Evolutionary conservation across 768 basidiomycete genomes (phyloP), one percentile per base, ranked within the genome.

Genomic region (Agaricus subrufescens): DNA sequence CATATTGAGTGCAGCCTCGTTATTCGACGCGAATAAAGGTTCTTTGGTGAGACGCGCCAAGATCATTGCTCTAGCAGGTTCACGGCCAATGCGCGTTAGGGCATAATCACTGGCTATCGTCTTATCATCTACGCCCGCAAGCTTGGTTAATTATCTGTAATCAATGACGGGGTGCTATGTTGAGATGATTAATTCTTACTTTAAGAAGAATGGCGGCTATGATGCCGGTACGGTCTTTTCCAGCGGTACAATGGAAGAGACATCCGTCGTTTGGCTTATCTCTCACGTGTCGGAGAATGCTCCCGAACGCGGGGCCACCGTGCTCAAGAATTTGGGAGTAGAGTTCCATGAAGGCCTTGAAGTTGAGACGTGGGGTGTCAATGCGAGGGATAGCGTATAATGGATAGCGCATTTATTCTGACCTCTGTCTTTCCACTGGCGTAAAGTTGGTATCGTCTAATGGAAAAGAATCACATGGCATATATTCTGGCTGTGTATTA

Each of bases 221-320:
- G 25, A 92, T 71, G 14, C 89, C 91, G 1, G 91, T 92, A 62
- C 91, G 74, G 69, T 93, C 90, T 67, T 92, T 93, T 3, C 91
- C 91, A 27, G 89, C 91, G 52, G 91, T 91, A 61, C 91, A 93
- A 62, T 92, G 89, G 61, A 92, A 88, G 27, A 91, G 58, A 60
- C 79, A 86, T 0, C 78, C 81, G 19, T 82, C 79, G 40, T 77
- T 74, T 63, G 89, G 86, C 54, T 75, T 75, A 63, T 92, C 90
- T 54, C 85, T 74, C 29, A 92, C 76, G 67, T 91, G 87, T 56
- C 85, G 80, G 10, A 93, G 75, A 50, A 93, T 85, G 1, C 74
- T 66, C n/a, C 84, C 83, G 62, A 89, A 91, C 3, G 89, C 78
- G 15, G 69, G 69, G 2, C 84, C 86, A 11, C 81, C 91, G 58